Evolutionary conservation across 2,329 filamentous ascomycete species (phyloP).

Genomic region (Grosmannia clavigera): DNA sequence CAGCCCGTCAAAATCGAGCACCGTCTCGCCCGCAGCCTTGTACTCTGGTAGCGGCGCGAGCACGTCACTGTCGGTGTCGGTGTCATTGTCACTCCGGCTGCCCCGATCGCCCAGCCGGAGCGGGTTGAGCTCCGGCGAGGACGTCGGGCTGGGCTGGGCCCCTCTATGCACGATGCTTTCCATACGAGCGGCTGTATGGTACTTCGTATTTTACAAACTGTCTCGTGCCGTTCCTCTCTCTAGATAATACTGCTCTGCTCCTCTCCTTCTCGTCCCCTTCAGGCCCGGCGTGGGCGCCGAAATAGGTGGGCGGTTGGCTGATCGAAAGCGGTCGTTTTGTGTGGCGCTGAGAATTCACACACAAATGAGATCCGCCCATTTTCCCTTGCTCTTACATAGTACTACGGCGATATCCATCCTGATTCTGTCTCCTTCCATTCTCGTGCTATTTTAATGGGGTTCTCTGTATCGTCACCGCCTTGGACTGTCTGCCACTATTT

Average conservation of each 20-base stretch:
- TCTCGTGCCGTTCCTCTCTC: not conserved
- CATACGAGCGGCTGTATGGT: not conserved
- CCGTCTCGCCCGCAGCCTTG: conserved; percentile 40
- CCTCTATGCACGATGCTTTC: not conserved
- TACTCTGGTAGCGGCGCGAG: conserved; percentile 47
- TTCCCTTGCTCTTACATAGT: not conserved
- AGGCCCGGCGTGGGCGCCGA: not conserved
- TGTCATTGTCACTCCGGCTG: not conserved
- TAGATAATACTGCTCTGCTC: not conserved
- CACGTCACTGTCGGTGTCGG: conserved; percentile 25
- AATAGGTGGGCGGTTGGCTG: no score
- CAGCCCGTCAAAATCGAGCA: conserved; percentile 55
- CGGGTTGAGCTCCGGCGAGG: conserved; percentile 38
- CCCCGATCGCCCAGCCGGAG: conserved; percentile 25
- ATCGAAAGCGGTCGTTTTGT: not conserved
- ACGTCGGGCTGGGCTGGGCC: conserved; percentile 15
- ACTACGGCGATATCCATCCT: not conserved
- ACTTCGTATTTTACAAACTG: not conserved
- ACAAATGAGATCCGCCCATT: not conserved
- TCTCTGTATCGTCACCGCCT: not conserved
- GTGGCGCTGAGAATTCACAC: not conserved
- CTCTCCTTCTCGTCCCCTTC: not conserved
- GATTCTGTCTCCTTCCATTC: not conserved
- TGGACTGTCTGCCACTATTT: not conserved
- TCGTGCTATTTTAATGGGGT: not conserved